Evolutionary conservation across 192 early-diverging fungal genomes (phyloP).

Genomic region (Backusella westeae): DNA sequence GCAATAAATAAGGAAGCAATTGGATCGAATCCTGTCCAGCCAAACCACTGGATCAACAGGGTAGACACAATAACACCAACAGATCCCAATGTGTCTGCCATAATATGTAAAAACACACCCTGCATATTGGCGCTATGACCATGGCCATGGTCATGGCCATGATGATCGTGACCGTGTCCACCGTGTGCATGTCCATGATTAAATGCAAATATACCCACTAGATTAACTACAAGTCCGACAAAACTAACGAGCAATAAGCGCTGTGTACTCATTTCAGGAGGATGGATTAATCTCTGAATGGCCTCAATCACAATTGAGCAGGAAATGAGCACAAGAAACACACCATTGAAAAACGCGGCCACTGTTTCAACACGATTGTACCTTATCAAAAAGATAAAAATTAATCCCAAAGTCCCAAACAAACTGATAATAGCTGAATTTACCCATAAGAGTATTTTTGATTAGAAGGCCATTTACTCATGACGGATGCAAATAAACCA

Average conservation of each 20-base stretch:
- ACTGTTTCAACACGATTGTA: slow-evolving; percentile 91
- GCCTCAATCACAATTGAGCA: slow-evolving; percentile 91
- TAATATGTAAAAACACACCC: slow-evolving; percentile 90
- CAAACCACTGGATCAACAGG: slow-evolving; percentile 82
- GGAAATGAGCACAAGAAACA: slow-evolving; percentile 87
- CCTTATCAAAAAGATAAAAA: slow-evolving; percentile 38
- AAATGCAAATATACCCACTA: slow-evolving; percentile 92
- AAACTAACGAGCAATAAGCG: slow-evolving; percentile 84
- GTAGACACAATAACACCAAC: slow-evolving; percentile 96
- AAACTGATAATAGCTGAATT: neutral
- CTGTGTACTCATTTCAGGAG: slow-evolving; percentile 84
- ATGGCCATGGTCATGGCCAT: slow-evolving; percentile 58
- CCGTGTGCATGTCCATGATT: slow-evolving; percentile 79
- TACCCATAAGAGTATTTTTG: slow-evolving; percentile 74
- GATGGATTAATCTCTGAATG: slow-evolving; percentile 81
- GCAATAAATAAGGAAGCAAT: slow-evolving; percentile 93
- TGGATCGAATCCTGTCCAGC: slow-evolving; percentile 95
- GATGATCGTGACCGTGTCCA: slow-evolving; percentile 58
- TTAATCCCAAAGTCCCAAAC: neutral
- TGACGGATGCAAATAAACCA: slow-evolving; percentile 83
- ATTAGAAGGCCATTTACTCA: slow-evolving; percentile 90
- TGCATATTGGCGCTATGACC: slow-evolving; percentile 86
- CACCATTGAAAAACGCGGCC: slow-evolving; percentile 90
- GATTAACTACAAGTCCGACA: slow-evolving; percentile 87
- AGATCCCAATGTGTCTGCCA: slow-evolving; percentile 93